A percentile compares a stretch with the other conserved stretches of the same genome.
Evolutionary conservation across 768 basidiomycete species (phyloP).

Genomic region (Lentinula edodes): DNA sequence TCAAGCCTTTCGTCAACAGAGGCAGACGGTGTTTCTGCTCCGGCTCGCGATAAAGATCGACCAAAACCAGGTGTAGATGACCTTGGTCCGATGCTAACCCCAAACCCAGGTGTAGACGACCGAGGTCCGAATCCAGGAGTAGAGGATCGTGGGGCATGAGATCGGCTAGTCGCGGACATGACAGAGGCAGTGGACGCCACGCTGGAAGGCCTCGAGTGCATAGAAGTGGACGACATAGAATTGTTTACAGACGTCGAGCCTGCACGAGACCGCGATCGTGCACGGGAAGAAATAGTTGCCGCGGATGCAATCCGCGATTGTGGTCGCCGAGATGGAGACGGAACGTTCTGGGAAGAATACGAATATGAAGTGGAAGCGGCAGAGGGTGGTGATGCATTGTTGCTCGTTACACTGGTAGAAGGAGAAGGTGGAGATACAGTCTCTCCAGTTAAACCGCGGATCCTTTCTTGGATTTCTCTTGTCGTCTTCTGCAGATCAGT

Average conservation of each 20-base stretch:
- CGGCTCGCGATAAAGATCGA: background rate
- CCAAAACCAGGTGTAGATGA: conserved; percentile 2
- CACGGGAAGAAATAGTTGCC: background rate
- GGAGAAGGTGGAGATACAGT: conserved; percentile 14
- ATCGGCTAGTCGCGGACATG: background rate
- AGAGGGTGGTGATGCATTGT: background rate
- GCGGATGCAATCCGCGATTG: conserved; percentile 3
- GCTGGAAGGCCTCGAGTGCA: conserved; percentile 1
- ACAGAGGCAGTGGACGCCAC: conserved; percentile 3
- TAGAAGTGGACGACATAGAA: background rate
- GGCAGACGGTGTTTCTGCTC: background rate
- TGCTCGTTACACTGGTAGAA: background rate
- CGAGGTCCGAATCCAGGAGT: conserved; percentile 3
- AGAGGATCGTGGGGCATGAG: background rate
- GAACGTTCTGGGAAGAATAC: conserved; percentile 21
- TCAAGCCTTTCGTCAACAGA: conserved; percentile 19
- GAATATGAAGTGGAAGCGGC: conserved; percentile 23
- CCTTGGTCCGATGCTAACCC: background rate
- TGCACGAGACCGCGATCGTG: conserved; percentile 1
- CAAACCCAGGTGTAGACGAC: conserved; percentile 4
- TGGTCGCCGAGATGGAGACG: conserved; percentile 25
- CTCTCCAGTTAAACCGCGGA: conserved; percentile 35
- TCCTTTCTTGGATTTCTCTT: conserved; percentile 43
- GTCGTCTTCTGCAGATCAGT: conserved; percentile 33
- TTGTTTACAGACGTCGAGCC: background rate